Conservation (phyloP, 2,329 filamentous ascomycete species). For the Biscogniauxia marginata region DNA sequence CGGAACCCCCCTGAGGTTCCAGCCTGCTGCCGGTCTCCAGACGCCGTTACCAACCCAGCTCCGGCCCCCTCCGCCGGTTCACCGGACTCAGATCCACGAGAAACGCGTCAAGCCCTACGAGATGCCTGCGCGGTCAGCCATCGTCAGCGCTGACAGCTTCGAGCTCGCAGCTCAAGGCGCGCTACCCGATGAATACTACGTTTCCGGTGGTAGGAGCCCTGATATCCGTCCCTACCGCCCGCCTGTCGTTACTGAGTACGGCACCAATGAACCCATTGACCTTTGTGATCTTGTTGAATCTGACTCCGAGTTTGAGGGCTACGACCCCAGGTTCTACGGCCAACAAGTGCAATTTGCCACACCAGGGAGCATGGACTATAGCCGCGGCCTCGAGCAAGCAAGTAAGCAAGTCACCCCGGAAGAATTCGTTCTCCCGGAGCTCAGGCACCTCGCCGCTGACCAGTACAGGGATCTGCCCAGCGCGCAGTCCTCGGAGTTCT, state of each 20-base stretch:
- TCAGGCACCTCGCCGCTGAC: constrained; percentile 4
- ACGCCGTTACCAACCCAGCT: constrained; percentile 3
- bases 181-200: constrained; percentile 1
- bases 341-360: too few relatives aligned
- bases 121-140: too few relatives aligned
- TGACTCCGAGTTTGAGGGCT: not conserved
- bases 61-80: not conserved
- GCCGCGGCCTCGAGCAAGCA: constrained; percentile 4
- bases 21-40: not conserved
- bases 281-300: constrained; percentile 4
- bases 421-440: constrained; percentile 3
- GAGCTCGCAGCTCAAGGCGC: constrained; percentile 4
- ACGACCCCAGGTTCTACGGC: too few relatives aligned
- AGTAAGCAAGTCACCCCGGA: not conserved
- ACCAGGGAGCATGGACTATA: too few relatives aligned
- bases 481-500: too few relatives aligned
- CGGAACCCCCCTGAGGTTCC: too few relatives aligned
- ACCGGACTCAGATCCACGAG: not conserved
- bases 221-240: not conserved
- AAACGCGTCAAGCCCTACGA: too few relatives aligned
- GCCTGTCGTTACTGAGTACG: constrained; percentile 1
- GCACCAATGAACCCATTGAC: constrained; percentile 6
- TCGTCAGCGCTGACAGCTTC: constrained; percentile 3
- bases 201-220: not conserved
- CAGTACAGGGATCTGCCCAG: not conserved